Evolutionary conservation across 148 eudicot genomes (phyloP).

Genomic region (Amaranthus cruentus): DNA sequence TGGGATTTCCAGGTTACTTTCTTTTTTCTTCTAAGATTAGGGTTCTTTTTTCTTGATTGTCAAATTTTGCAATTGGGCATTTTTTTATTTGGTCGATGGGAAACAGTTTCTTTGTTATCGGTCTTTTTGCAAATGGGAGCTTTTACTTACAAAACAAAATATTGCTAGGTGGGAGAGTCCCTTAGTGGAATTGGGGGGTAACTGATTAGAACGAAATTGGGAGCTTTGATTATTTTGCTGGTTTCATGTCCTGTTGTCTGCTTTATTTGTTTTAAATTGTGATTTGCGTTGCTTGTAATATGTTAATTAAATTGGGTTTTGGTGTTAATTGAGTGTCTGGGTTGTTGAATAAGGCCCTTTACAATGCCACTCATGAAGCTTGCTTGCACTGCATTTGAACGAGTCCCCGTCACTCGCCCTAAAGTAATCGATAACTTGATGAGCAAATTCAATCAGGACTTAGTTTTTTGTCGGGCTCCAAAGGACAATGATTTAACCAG

Average conservation of each 20-base stretch:
- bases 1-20: slow-evolving; percentile 78
- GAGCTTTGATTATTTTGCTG: no score
- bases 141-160: no score
- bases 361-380: slow-evolving; percentile 94
- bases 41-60: background rate
- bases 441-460: slow-evolving; percentile 78
- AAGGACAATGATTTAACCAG: slow-evolving; percentile 57
- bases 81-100: no score
- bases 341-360: slow-evolving; percentile 65
- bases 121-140: no score
- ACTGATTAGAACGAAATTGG: no score
- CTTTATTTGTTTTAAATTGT: background rate
- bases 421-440: slow-evolving; percentile 68
- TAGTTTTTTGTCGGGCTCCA: slow-evolving; percentile 89
- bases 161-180: no score
- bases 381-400: slow-evolving; percentile 87
- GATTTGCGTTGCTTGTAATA: background rate
- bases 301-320: slow-evolving; percentile 8
- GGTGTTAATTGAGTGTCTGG: background rate
- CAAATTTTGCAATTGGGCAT: background rate
- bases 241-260: background rate
- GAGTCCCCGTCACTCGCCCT: slow-evolving; percentile 76
- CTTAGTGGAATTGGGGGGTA: no score
- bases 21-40: background rate
- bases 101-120: no score